phyloP scores from a whole-genome alignment of 257 asterid genomes.

The Solanum paucissectum region DNA sequence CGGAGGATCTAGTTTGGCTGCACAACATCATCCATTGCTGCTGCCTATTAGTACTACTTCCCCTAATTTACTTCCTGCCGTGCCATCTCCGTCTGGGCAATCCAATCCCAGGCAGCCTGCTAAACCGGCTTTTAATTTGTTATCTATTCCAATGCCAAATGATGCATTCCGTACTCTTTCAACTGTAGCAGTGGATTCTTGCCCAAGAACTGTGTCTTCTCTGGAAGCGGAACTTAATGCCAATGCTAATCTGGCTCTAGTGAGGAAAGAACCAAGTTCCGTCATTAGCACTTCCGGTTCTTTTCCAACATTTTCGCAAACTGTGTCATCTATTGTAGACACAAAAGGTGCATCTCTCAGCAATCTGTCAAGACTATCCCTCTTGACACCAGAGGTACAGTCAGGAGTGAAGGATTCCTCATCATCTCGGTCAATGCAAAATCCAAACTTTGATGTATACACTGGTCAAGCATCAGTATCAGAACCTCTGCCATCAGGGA shows the following conservation, averaged over 20 bases:
- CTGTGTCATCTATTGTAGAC: neutral
- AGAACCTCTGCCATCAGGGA: neutral
- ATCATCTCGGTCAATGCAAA: neutral
- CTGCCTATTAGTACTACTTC: conserved; percentile 6
- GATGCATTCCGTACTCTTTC: neutral
- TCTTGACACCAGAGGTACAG: neutral
- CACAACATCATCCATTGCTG: neutral
- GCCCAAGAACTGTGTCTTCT: conserved; percentile 3
- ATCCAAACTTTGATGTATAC: neutral
- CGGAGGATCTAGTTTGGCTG: conserved; percentile 5
- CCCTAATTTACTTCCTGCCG: neutral
- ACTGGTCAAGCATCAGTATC: neutral
- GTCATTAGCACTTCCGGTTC: conserved; percentile 7
- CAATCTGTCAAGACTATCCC: neutral
- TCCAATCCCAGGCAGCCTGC: conserved; percentile 6
- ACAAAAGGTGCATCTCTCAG: neutral
- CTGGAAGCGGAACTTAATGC: neutral
- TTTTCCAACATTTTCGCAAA: neutral
- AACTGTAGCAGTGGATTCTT: neutral
- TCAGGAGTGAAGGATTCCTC: neutral
- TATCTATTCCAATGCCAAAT: conserved; percentile 2
- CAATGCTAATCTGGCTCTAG: neutral
- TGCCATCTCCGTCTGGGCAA: conserved; percentile 1
- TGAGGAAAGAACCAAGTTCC: neutral
- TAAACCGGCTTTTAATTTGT: neutral